A percentile compares a stretch with the other conserved stretches of the same genome.
These are phyloP conservation scores for Agarophyton chilense DNA, from an alignment of 23 red algal genomes.

Conservation along the genomic window DNA sequence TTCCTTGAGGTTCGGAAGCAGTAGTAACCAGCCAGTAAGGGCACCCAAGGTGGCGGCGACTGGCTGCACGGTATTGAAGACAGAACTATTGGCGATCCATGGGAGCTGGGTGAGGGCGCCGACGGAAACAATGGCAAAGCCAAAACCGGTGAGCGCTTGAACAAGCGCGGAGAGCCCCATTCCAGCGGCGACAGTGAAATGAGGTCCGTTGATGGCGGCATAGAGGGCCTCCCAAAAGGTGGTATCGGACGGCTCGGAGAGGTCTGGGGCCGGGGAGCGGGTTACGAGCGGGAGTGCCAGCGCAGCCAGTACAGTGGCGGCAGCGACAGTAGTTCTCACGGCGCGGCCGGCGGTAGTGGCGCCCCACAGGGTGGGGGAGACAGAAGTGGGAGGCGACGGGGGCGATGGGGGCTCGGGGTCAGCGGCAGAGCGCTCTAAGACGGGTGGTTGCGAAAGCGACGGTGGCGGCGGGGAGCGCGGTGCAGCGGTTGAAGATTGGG, in stretches of 20 bases:
- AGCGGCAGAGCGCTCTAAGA: too few species aligned
- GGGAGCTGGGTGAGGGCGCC: conserved; percentile 76
- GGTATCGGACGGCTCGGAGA: conserved; percentile 27
- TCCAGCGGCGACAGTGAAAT: conserved; percentile 50
- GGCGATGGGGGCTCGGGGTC: not conserved
- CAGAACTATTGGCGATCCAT: conserved; percentile 77
- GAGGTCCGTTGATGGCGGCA: conserved; percentile 53
- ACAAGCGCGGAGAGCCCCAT: conserved; percentile 79
- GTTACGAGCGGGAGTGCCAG: not conserved
- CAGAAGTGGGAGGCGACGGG: not conserved
- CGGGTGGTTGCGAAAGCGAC: not conserved
- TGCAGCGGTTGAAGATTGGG: not conserved
- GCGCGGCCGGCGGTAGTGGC: not conserved
- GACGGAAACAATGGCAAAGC: conserved; percentile 84
- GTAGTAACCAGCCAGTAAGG: conserved; percentile 50
- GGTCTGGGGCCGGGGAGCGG: conserved; percentile 6
- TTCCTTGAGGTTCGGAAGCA: conserved; percentile 45
- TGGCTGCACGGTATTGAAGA: conserved; percentile 81
- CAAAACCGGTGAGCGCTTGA: conserved; percentile 85
- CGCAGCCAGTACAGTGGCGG: not conserved
- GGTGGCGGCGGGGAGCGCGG: conserved; percentile 18
- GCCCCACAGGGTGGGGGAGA: conserved; percentile 5
- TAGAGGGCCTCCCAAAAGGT: conserved; percentile 4
- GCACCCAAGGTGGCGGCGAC: conserved; percentile 69
- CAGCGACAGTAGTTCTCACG: not conserved